Base-by-base conservation (phyloP, 305 asterid species). In the Striga hermonthica region DNA sequence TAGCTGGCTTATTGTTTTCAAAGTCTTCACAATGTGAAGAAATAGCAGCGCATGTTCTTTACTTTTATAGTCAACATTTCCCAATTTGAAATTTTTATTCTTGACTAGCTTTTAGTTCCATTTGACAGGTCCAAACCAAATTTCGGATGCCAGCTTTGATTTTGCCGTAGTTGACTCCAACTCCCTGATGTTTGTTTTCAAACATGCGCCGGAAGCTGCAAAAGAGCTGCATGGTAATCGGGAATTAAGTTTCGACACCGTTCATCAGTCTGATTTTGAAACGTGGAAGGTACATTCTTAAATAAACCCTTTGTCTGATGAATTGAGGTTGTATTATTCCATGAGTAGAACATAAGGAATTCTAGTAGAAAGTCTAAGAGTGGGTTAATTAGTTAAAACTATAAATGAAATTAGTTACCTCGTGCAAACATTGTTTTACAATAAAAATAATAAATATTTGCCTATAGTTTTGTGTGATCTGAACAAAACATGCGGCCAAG, bases 81-180 rank as follows among this genome's bases (percentile, higher is more conserved):
- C 31, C 31, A 22, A 22, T 22, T 22, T 22, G 31, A 22, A 22
- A 22, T 22, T 22, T 22, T 22, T 22, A 22, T 44, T 61, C 28
- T 10, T 70, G 41, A 76, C 65, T 37, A 45, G 52, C 50, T 44
- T 55, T 74, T 43, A 37, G 13, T 69, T 67, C 70, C 62, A 64
- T 68, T 69, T 71, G 72, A 72, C 94, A 89, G 98, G 77, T 76
- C 76, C 76, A 62, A 81, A 77, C 68, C 86, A 86, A 59, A 75
- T 88, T 67, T 41, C 73, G 76, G 95, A 75, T 39, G 76, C 84
- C 64, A 86, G 92, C 78, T 88, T 74, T 57, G 99, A 93, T 74
- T 86, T 93, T 67, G 84, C 99, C 28, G 92, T 90, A 14, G 82
- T 84, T 4, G 99, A 93, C 77, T 90, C 99, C 76, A 93, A 93